Percentiles rank a stretch among this genome's conserved stretches.
Conservation (phyloP, 148 eudicot genomes). For the Tetragonia tetragonoides region DNA sequence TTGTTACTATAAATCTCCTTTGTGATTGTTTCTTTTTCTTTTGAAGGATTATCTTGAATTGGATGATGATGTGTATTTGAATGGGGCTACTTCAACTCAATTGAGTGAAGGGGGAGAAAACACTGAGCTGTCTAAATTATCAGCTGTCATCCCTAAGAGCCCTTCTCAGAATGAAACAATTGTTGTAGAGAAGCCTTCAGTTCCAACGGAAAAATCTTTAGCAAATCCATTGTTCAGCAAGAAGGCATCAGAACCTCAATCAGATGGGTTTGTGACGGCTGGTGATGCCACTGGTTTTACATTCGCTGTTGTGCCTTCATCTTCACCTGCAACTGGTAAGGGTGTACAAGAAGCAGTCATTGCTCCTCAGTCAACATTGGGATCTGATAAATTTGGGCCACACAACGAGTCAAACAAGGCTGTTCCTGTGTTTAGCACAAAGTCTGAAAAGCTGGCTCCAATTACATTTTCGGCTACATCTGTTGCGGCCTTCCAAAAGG, state of each 20-base stretch:
- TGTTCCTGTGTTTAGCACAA: conserved; percentile 29
- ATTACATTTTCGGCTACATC: conserved; percentile 27
- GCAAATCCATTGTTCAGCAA: conserved; percentile 13
- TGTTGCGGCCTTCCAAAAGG: conserved; percentile 19
- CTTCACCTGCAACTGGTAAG: conserved; percentile 27
- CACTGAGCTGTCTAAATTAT: conserved; percentile 28
- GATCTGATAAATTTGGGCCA: conserved; percentile 22
- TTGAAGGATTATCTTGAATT: conserved; percentile 54
- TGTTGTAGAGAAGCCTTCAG: conserved; percentile 21
- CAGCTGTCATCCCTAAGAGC: conserved; percentile 15
- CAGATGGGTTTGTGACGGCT: conserved; percentile 29
- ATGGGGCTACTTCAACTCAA: conserved; percentile 34
- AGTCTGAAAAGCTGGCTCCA: conserved; percentile 36
- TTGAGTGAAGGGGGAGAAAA: conserved; percentile 28
- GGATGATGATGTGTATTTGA: conserved; percentile 47
- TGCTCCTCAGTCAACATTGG: conserved; percentile 31
- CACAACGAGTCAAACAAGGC: conserved; percentile 26
- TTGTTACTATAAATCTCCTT: neutral
- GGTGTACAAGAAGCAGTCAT: conserved; percentile 20
- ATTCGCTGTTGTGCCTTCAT: conserved; percentile 16
- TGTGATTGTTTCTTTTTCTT: neutral
- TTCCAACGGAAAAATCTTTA: conserved; percentile 27
- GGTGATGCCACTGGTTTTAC: conserved; percentile 23
- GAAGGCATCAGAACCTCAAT: conserved; percentile 20
- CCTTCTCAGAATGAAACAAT: conserved; percentile 17